Evolutionary conservation across 495 filamentous ascomycete species (phyloP).

Genomic region (Aspergillus campestris): DNA sequence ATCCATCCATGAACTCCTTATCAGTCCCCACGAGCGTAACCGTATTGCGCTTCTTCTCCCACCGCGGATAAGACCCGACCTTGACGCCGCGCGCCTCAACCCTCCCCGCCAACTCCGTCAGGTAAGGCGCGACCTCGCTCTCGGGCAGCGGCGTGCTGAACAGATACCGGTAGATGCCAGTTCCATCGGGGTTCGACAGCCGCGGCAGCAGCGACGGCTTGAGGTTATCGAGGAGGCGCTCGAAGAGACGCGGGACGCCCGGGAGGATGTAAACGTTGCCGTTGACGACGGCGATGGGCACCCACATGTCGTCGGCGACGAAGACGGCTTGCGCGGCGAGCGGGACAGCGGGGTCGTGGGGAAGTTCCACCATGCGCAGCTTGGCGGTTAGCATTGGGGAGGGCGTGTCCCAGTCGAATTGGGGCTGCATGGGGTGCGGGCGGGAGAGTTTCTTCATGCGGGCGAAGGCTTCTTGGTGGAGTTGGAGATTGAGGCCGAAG

Average conservation of each 20-base stretch:
- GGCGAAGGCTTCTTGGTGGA: conserved; percentile 66
- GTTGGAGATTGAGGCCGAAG: conserved; percentile 63
- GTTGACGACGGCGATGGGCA: conserved; percentile 79
- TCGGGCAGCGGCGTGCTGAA: conserved; percentile 83
- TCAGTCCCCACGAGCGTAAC: conserved; percentile 82
- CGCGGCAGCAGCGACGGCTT: conserved; percentile 60
- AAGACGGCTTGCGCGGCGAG: conserved; percentile 64
- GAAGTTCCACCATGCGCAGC: conserved; percentile 82
- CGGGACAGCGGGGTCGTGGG: conserved; percentile 56
- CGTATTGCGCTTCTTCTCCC: conserved; percentile 81
- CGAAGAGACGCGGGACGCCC: conserved; percentile 80
- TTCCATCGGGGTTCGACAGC: conserved; percentile 67
- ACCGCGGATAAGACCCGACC: conserved; percentile 93
- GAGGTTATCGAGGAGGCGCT: conserved; percentile 64
- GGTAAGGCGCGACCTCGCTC: conserved; percentile 71
- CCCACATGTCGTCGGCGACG: conserved; percentile 76
- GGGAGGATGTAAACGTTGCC: conserved; percentile 91
- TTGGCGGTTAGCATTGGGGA: conserved; percentile 71
- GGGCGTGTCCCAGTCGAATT: conserved; percentile 80
- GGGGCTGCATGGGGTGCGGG: conserved; percentile 57
- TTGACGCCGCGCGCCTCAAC: conserved; percentile 71
- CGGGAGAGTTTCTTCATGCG: conserved; percentile 77
- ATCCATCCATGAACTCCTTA: conserved; percentile 49
- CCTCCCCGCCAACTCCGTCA: conserved; percentile 67
- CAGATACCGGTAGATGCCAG: conserved; percentile 65